phyloP scores from a whole-genome alignment of 2,329 filamentous ascomycete genomes.

The Trichoderma sp. region DNA sequence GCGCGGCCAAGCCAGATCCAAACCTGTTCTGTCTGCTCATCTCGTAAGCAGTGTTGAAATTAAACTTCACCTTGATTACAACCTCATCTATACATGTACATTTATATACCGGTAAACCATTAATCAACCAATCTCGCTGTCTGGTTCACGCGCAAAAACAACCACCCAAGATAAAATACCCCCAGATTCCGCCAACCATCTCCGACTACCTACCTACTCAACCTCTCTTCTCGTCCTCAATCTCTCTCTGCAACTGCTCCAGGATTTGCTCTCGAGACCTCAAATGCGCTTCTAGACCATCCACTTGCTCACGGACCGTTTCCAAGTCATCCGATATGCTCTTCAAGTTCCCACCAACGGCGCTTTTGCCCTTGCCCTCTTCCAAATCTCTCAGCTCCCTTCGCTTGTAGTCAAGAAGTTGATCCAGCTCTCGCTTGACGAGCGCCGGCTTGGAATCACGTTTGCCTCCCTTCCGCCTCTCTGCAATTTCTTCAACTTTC shows the following conservation, averaged over 20 bases:
- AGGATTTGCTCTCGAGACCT: constrained; percentile 71
- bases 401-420: constrained; percentile 92
- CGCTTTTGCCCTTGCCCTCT: constrained; percentile 64
- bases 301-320: constrained; percentile 90
- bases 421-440: constrained; percentile 90
- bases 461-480: constrained; percentile 60
- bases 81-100: constrained; percentile 9
- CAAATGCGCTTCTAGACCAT: constrained; percentile 82
- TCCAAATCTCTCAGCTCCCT: constrained; percentile 73
- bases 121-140: constrained; percentile 5
- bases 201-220: constrained; percentile 34
- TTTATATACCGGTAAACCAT: constrained; percentile 11
- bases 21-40: neutral
- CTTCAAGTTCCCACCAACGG: constrained; percentile 70
- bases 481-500: constrained; percentile 71
- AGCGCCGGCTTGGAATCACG: constrained; percentile 81
- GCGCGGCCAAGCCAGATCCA: neutral
- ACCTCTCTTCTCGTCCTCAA: constrained; percentile 78
- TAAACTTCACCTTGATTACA: constrained; percentile 5
- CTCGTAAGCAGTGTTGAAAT: neutral
- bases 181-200: constrained; percentile 21
- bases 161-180: neutral
- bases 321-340: constrained; percentile 80
- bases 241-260: constrained; percentile 72
- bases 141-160: constrained; percentile 1